Evolutionary conservation across 2,329 filamentous ascomycete genomes (phyloP), one percentile per base, ranked within the genome.

Genomic region (Anisogramma anomala): DNA sequence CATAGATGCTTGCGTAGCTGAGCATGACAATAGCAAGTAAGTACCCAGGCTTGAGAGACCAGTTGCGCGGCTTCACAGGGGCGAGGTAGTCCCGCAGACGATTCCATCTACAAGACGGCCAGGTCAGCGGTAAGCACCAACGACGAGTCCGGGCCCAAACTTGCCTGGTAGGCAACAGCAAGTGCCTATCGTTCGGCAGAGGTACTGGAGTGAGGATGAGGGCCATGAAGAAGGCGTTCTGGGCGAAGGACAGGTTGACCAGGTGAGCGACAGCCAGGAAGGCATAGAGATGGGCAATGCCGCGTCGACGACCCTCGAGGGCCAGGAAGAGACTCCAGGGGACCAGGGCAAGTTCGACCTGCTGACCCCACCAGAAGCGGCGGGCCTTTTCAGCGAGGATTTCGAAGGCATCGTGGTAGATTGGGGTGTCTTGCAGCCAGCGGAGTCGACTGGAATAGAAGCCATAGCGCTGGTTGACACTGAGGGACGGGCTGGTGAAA

Each of bases 361-460:
- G 76, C 46, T 74, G 72, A 6, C 69, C 73, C 71, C 77, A 80
- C 67, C 75, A 75, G 52, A 76, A 70, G 13, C 73, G 67, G 36
- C 70, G 67, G 3, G 68, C 62, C 36, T 66, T 71, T 50, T 71
- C 69, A 6, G 71, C 63, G 4, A 76, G 60, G 18, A 76, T 71
- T 45, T 72, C 67, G 43, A 75, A 62, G 9, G 68, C 66, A 53
- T 76, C 70, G 7, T 57, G 56, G 47, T 71, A 64, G 17, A 77
- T 53, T 18, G 72, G 63, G 2, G 67, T 67, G 26, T 77, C 68
- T 33, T 60, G 65, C 44, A 74, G 53, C 74, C 74, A 79, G 19
- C 65, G 63, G 9, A 62, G 63, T 33, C 72, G 50, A 33, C 68
- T 53, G 45, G 64, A 20, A 11, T 39, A 20, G 2, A 41, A 53